Conservation (phyloP, 345 rosid genomes). For the Ceriops decandra region DNA sequence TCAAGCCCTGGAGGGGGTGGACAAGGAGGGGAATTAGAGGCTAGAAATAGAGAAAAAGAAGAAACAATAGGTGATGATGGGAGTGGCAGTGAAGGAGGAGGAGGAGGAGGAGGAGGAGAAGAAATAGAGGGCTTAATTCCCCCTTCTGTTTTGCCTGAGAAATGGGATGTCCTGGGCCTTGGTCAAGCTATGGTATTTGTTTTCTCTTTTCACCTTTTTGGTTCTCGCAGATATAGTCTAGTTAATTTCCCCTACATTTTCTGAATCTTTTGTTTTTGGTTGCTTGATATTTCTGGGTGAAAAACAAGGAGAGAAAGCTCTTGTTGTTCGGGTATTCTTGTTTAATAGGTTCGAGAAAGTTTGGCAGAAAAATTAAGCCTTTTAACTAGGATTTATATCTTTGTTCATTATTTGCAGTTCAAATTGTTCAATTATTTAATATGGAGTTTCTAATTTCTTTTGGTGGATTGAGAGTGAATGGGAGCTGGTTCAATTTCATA, state of each 20-base stretch:
- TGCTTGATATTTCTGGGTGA: no score
- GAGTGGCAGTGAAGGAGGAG: slow-evolving; percentile 19
- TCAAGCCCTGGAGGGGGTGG: slow-evolving; percentile 21
- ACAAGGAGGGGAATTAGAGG: slow-evolving; percentile 32
- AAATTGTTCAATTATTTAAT: no score
- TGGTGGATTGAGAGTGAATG: background rate
- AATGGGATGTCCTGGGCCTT: slow-evolving; percentile 92
- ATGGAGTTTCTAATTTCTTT: background rate
- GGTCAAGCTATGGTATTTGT: slow-evolving; percentile 89
- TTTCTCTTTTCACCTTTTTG: background rate
- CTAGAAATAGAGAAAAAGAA: slow-evolving; percentile 26
- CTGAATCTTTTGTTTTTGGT: background rate
- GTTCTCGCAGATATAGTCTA: background rate
- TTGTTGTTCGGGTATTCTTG: no score
- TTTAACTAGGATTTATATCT: no score
- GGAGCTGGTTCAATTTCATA: background rate
- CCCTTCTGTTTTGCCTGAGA: slow-evolving; percentile 50
- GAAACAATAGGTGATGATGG: slow-evolving; percentile 34
- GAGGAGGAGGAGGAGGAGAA: slow-evolving; percentile 17
- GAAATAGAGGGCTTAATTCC: slow-evolving; percentile 22
- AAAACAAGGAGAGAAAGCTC: no score
- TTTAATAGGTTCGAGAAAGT: no score
- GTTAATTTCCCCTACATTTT: background rate
- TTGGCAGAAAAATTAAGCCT: no score
- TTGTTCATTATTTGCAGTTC: no score